These are phyloP conservation scores for Benincasa hispida DNA, from an alignment of 306 rosid species.

Conservation along the genomic window DNA sequence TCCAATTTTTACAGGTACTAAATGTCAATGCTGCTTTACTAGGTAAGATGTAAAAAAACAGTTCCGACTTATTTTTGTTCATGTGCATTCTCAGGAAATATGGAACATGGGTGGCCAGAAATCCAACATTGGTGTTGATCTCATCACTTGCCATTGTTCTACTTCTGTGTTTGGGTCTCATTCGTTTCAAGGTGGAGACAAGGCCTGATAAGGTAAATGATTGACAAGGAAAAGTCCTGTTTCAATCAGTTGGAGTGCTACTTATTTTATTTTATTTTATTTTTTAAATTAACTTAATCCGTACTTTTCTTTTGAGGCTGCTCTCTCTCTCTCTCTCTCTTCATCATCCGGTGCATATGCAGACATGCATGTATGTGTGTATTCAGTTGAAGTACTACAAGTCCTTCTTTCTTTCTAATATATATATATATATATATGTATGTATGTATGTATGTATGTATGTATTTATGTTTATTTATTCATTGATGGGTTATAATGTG, in stretches of 20 bases:
- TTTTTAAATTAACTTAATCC: background rate
- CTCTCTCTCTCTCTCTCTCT: background rate
- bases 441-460: no score
- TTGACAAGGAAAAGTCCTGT: background rate
- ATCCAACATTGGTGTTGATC: constrained; percentile 58
- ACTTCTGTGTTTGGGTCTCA: constrained; percentile 80
- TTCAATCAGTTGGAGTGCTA: background rate
- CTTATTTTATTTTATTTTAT: background rate
- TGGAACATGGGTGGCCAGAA: constrained; percentile 79
- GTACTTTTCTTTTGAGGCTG: background rate
- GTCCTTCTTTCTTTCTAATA: background rate
- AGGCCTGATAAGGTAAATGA: constrained; percentile 71
- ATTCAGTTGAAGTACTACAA: background rate
- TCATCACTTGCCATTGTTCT: constrained; percentile 63
- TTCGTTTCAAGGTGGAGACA: constrained; percentile 87
- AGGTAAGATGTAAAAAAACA: background rate
- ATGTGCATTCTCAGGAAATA: constrained; percentile 45
- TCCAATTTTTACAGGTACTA: constrained; percentile 64
- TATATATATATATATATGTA: no score
- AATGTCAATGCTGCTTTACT: constrained; percentile 1
- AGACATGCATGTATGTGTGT: background rate
- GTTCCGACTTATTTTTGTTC: background rate
- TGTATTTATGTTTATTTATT: background rate
- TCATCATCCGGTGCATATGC: background rate
- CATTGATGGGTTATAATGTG: background rate